phyloP scores from a whole-genome alignment of 352 stramenopile genomes.

The Globisporangium echinulatum region DNA sequence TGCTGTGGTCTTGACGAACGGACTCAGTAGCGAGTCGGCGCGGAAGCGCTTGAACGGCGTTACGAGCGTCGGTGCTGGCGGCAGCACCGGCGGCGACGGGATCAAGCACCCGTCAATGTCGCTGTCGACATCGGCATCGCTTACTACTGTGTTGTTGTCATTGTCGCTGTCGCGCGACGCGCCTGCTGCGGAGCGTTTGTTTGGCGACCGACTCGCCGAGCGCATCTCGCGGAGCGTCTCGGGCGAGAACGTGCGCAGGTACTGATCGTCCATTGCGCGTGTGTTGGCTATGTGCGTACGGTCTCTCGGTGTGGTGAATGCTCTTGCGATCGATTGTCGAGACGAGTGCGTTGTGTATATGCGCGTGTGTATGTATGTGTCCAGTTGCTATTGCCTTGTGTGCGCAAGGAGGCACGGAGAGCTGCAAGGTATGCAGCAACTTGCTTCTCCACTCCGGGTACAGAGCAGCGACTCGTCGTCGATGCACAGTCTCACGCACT shows the following conservation, averaged over 20 bases:
- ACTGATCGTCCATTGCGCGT: constrained; percentile 3
- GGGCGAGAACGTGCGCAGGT: constrained; percentile 5
- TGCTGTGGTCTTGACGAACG: constrained; percentile 2
- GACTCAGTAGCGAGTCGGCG: constrained; percentile 9
- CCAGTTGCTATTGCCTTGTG: too few species aligned
- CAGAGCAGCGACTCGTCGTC: too few species aligned
- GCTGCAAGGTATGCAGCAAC: neutral
- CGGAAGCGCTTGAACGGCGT: constrained; percentile 14
- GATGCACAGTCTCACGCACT: too few species aligned
- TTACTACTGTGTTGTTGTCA: neutral
- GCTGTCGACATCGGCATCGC: too few species aligned
- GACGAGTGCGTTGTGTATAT: neutral
- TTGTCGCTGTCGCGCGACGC: neutral
- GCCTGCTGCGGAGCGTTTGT: constrained; percentile 7
- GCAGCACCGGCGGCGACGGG: too few species aligned
- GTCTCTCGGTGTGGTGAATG: neutral
- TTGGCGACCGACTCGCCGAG: constrained; percentile 9
- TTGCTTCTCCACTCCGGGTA: constrained; percentile 6
- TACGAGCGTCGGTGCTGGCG: neutral
- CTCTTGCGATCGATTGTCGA: neutral
- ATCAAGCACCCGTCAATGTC: neutral
- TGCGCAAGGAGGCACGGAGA: too few species aligned
- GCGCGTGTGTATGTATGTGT: too few species aligned
- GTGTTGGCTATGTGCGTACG: neutral
- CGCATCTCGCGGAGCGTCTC: constrained; percentile 7